Conservation (phyloP, 2,329 filamentous ascomycete species). For the Venturia nashicola region DNA sequence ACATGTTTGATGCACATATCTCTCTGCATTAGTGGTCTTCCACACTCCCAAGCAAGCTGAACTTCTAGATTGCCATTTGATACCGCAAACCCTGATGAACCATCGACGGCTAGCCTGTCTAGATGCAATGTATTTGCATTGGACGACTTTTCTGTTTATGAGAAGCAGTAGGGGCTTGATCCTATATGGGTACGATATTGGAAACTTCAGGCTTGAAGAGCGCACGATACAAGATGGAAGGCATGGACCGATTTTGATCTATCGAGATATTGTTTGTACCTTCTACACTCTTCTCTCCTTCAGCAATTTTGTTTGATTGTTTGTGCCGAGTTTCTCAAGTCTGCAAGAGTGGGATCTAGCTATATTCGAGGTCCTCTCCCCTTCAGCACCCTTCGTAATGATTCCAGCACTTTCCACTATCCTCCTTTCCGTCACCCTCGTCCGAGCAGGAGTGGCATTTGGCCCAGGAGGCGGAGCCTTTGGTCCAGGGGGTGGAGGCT, state of each 20-base stretch:
- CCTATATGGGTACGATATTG: not conserved
- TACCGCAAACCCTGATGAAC: not conserved
- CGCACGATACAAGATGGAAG: constrained; percentile 1
- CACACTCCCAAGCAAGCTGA: not conserved
- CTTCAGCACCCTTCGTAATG: not conserved
- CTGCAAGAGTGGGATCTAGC: not conserved
- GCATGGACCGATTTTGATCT: not conserved
- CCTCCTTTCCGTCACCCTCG: not conserved
- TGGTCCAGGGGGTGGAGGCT: not conserved
- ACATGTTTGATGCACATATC: not conserved
- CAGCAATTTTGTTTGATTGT: not conserved
- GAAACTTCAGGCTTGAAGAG: not conserved
- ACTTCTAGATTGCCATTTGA: not conserved
- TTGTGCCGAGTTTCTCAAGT: not conserved
- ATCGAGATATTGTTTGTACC: not conserved
- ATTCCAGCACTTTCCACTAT: not conserved
- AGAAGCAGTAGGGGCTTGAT: not conserved
- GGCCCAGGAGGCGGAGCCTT: not conserved
- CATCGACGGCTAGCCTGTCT: not conserved
- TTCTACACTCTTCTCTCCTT: not conserved
- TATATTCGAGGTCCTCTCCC: not conserved
- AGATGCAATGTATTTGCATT: not conserved
- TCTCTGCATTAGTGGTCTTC: not conserved
- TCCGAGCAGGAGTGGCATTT: not conserved
- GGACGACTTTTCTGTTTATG: not conserved